A percentile compares a stretch with the other conserved stretches of the same genome.
phyloP scores from a whole-genome alignment of 225 moss, liverwort and hornwort genomes.

The Pseudisothecium myosuroides region DNA sequence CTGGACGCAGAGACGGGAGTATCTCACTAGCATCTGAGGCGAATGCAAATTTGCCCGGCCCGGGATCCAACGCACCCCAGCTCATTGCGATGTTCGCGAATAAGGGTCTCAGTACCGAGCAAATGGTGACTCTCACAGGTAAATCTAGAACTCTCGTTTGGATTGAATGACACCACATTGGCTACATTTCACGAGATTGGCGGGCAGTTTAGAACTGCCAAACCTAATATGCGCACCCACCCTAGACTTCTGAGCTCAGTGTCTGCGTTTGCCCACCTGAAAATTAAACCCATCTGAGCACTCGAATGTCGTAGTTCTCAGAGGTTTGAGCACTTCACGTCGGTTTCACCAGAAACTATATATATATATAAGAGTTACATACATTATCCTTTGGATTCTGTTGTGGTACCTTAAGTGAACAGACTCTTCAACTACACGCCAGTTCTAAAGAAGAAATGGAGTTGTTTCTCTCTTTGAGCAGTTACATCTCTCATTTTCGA shows the following conservation, averaged over 20 bases:
- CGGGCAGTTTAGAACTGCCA: not conserved
- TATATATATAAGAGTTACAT: not conserved
- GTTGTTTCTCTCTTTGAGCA: not conserved
- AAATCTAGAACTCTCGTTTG: not conserved
- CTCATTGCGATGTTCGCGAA: constrained; percentile 5
- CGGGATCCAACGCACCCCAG: not conserved
- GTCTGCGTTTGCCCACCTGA: not conserved
- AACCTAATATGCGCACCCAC: not conserved
- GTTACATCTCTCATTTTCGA: not conserved
- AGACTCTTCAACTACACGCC: not conserved
- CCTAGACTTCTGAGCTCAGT: not conserved
- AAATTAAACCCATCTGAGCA: not conserved
- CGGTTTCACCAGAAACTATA: not conserved
- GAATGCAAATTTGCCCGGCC: not conserved
- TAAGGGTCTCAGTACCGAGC: not conserved
- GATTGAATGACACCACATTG: not conserved
- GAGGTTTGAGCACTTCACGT: not conserved
- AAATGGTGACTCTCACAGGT: constrained; percentile 38
- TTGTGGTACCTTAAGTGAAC: not conserved
- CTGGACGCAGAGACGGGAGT: constrained; percentile 26
- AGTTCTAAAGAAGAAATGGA: not conserved
- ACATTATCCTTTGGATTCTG: not conserved
- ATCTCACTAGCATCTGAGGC: not conserved
- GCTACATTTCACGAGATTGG: not conserved
- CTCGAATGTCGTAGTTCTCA: not conserved